A percentile compares a stretch with the other conserved stretches of the same genome.
These are phyloP conservation scores for Takakia lepidozioides DNA, from an alignment of 225 moss, liverwort and hornwort genomes.

Conservation along the genomic window DNA sequence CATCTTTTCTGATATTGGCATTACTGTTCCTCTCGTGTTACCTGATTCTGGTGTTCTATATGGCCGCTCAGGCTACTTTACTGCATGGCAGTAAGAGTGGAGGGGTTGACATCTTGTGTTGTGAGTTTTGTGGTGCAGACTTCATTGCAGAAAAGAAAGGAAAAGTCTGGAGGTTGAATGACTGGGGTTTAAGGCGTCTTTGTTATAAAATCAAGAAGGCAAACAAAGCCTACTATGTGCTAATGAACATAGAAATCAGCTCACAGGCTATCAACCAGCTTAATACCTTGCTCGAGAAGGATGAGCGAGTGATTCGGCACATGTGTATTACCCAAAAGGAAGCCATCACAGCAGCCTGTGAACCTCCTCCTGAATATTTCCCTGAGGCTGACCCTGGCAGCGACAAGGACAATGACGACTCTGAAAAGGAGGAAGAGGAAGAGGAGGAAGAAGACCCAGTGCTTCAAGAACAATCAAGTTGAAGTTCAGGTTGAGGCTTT, in stretches of 20 bases:
- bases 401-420: slow-evolving; percentile 26
- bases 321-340: slow-evolving; percentile 66
- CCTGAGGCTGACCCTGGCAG: slow-evolving; percentile 33
- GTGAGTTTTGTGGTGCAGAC: slow-evolving; percentile 25
- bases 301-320: slow-evolving; percentile 90
- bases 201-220: slow-evolving; percentile 84
- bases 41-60: no score
- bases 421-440: slow-evolving; percentile 26
- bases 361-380: slow-evolving; percentile 65
- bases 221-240: slow-evolving; percentile 74
- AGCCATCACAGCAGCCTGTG: slow-evolving; percentile 46
- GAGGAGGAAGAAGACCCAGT: slow-evolving; percentile 27
- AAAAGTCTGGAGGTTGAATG: slow-evolving; percentile 66
- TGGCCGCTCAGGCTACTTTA: no score
- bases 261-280: slow-evolving; percentile 61
- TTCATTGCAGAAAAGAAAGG: slow-evolving; percentile 75
- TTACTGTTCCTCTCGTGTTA: no score
- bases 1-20: no score
- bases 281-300: slow-evolving; percentile 73
- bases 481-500: no score
- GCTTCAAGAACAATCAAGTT: no score
- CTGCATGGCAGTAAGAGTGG: no score
- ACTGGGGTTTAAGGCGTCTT: slow-evolving; percentile 77
- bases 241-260: slow-evolving; percentile 83
- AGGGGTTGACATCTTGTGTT: no score